Percentiles rank a stretch among this genome's conserved stretches.
Evolutionary conservation across 2,329 filamentous ascomycete genomes (phyloP).

Genomic region (Berkeleyomyces basicola): DNA sequence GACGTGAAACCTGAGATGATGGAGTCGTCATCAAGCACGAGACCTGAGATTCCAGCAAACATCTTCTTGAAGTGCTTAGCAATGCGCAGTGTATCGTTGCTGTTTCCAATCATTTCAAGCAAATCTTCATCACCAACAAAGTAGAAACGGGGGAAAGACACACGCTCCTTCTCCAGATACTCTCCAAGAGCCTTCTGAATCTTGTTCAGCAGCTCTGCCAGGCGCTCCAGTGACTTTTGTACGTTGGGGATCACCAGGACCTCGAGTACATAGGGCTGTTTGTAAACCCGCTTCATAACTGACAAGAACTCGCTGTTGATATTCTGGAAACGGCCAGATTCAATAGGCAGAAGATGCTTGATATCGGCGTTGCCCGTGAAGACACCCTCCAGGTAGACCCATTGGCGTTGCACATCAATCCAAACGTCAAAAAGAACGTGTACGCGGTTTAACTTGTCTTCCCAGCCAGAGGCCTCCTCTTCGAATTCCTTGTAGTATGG

Average conservation of each 20-base stretch:
- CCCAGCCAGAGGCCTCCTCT: conserved; percentile 90
- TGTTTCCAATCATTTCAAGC: conserved; percentile 98
- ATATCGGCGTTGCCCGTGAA: conserved; percentile 98
- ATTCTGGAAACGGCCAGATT: conserved; percentile 94
- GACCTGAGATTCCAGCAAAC: conserved; percentile 89
- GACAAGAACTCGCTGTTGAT: conserved; percentile 98
- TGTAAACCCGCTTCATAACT: conserved; percentile 99
- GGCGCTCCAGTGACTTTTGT: conserved; percentile 84
- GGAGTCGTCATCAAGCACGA: conserved; percentile 78
- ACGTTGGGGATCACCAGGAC: conserved; percentile 91
- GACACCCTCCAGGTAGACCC: conserved; percentile 97
- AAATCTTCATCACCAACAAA: conserved; percentile 98
- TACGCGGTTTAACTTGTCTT: conserved; percentile 93
- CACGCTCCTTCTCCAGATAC: conserved; percentile 92
- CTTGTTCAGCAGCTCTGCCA: conserved; percentile 95
- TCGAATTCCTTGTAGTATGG: conserved; percentile 99
- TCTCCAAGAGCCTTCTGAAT: conserved; percentile 98
- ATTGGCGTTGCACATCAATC: conserved; percentile 99
- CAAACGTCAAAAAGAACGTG: conserved; percentile 98
- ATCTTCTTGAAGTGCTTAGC: conserved; percentile 99
- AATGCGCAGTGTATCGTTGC: conserved; percentile 88
- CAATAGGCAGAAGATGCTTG: conserved; percentile 90
- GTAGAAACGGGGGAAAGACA: conserved; percentile 97
- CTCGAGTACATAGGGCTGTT: conserved; percentile 87
- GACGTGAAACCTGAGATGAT: conserved; percentile 87